Evolutionary conservation across 192 early-diverging fungal species (phyloP), one percentile per base, ranked within the genome.

Genomic region (Bifiguratus adelaidae): DNA sequence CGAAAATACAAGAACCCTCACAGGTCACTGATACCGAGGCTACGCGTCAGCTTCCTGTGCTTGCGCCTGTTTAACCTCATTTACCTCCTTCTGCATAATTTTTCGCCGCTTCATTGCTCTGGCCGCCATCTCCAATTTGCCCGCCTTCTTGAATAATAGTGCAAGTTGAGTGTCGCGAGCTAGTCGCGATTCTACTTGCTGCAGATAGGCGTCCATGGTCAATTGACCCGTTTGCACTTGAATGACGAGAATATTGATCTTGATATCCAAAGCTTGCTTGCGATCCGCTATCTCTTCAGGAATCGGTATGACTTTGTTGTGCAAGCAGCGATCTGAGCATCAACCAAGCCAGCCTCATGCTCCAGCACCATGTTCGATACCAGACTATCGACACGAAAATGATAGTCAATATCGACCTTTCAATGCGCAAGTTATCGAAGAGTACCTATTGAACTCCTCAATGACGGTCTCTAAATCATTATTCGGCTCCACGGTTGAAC

Each of bases 331-430:
- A 87, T 78, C 21, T 76, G 46, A 7, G 54, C 30, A 35, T 71
- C 42, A 0, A 81, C 50, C 11, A 60, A 21, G 11, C 53, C 61
- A 40, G 75, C 67, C 48, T 91, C 88, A 5, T 61, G 47, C 53
- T 89, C 83, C 2, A 91, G 48, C 2, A 91, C 86, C 47, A 63
- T 61, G 51, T 83, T 91, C 6, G 86, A 89, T 11, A 76, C 69
- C 41, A 91, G 63, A 25, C 35, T 23, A 23, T 89, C 88, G 6
- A 85, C 78, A 55, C 84, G n/a, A n/a, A n/a, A n/a, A n/a, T n/a
- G n/a, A n/a, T n/a, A n/a, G n/a, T n/a, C n/a, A n/a, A n/a, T n/a
- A n/a, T n/a, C n/a, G n/a, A n/a, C n/a, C n/a, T n/a, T n/a, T n/a
- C n/a, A n/a, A n/a, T n/a, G n/a, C n/a, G n/a, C n/a, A n/a, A n/a